Conservation (phyloP, 139 green algal species). For the Chlamydomonas eustigma region DNA sequence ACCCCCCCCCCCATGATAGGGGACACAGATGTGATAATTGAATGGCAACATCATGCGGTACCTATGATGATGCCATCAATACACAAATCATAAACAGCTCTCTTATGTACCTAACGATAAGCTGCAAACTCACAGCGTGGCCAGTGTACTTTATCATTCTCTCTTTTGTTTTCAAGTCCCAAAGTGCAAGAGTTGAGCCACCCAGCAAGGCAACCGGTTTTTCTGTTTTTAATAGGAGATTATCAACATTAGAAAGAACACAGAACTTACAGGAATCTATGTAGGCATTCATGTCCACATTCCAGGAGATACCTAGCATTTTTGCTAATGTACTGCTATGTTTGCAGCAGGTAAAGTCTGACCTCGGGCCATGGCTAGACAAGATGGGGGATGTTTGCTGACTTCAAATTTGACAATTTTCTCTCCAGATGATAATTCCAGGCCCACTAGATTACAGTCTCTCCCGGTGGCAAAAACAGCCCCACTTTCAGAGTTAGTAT, state of each 20-base stretch:
- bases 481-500: conserved; percentile 7
- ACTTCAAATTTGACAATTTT: conserved; percentile 34
- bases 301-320: too few species aligned
- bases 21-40: too few species aligned
- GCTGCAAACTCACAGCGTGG: conserved; percentile 48
- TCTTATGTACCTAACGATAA: neutral
- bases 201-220: conserved; percentile 40
- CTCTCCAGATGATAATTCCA: conserved; percentile 18
- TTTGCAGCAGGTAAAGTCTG: neutral
- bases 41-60: too few species aligned
- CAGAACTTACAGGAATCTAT: too few species aligned
- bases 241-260: too few species aligned
- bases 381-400: conserved; percentile 49
- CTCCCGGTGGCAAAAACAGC: conserved; percentile 21
- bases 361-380: conserved; percentile 44
- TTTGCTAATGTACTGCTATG: too few species aligned
- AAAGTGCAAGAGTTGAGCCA: conserved; percentile 50
- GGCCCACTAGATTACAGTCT: conserved; percentile 15
- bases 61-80: neutral
- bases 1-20: too few species aligned
- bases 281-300: too few species aligned
- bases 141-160: conserved; percentile 54
- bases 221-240: too few species aligned
- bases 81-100: too few species aligned
- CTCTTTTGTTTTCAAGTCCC: conserved; percentile 40